Base-by-base conservation (phyloP, 2,329 filamentous ascomycete species). In the Penicillium fuscoglaucum region DNA sequence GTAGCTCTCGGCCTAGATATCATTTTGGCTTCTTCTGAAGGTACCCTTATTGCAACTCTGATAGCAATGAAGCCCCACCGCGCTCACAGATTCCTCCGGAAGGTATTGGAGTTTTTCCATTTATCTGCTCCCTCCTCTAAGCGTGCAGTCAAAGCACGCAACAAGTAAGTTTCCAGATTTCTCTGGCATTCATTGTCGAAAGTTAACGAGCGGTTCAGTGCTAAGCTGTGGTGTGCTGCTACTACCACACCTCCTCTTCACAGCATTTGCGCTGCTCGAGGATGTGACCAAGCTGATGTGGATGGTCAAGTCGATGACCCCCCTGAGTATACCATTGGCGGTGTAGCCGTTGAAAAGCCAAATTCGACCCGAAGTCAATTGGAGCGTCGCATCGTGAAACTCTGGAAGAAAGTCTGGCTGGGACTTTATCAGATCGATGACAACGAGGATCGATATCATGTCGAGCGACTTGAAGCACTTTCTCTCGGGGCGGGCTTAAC, bases 401-500 rank as follows among this genome's bases (percentile, higher is more conserved):
- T 60, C n/a, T 69, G 64, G 65, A 61, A 54, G 24, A 61, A 49
- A 12, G 54, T 65, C 29, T 68, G 65, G 64, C 54, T 67, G 21
- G 66, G 64, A 2, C 58, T 69, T 10, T 67, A 68, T 39, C 61
- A 68, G 44, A 53, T 65, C n/a, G 43, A 65, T 29, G 52, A 64
- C 24, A 46, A 45, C 6, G 26, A 61, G 6, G 54, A 50, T 26
- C 54, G 50, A 15, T 61, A 44, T 13, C 62, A 68, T n/a, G 45
- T 57, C 21, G 58, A 61, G 28, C 53, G 60, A 28, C 53, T 69
- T 1, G 55, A 63, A 9, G 49, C 55, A 12, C 62, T 69, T 21
- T 68, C 61, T 28, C 53, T 53, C 2, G 60, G 67, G 3, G 59
- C 67, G 0, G 66, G 66, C 2, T 49, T 69, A 52, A 55, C 51